phyloP scores from a whole-genome alignment of 1,284 basidiomycete genomes.

The Lentinus polychrous region DNA sequence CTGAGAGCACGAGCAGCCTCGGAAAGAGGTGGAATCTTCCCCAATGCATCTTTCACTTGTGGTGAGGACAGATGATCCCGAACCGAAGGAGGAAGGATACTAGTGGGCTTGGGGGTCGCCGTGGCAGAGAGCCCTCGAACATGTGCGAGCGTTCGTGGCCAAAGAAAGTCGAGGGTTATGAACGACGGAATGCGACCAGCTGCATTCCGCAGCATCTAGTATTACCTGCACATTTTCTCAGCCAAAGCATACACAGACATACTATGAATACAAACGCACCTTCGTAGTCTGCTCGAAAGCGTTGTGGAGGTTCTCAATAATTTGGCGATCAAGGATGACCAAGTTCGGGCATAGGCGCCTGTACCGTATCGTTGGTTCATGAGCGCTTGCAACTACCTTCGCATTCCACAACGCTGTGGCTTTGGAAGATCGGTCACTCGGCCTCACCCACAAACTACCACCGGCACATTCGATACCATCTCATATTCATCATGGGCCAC shows the following conservation, averaged over 20 bases:
- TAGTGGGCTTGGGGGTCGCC: no score
- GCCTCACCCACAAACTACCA: no score
- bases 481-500: constrained; percentile 57
- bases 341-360: no score
- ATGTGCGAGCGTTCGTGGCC: constrained; percentile 11
- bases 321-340: no score
- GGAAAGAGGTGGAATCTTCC: background rate
- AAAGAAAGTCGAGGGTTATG: constrained; percentile 22
- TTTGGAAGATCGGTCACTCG: no score
- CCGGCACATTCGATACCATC: no score
- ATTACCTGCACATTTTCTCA: background rate
- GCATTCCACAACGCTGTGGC: no score
- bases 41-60: constrained; percentile 4
- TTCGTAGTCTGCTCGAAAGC: no score
- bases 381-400: no score
- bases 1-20: constrained; percentile 1
- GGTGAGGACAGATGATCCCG: background rate
- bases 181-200: constrained; percentile 7
- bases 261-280: no score
- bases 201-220: constrained; percentile 16
- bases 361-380: background rate
- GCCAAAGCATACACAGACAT: background rate
- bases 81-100: background rate
- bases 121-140: no score
- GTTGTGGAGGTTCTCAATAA: no score